Percentiles rank a stretch among this genome's conserved stretches.
Evolutionary conservation across 2,329 filamentous ascomycete genomes (phyloP).

Genomic region (Verticillium albo-atrum): DNA sequence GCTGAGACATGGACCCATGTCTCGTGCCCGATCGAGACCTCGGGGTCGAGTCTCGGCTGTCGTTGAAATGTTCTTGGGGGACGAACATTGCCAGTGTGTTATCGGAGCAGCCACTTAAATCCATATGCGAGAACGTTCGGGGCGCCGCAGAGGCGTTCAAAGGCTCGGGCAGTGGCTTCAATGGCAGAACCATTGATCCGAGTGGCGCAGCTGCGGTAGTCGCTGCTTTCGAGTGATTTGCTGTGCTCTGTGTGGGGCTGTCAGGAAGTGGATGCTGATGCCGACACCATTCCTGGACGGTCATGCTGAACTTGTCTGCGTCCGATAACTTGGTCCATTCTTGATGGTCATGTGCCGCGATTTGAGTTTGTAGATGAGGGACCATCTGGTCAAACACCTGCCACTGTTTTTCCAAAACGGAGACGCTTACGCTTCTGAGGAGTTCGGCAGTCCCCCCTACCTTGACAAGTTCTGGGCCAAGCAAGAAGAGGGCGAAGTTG

Average conservation of each 20-base stretch:
- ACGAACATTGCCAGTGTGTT: background rate
- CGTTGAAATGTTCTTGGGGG: background rate
- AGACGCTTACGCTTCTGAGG: background rate
- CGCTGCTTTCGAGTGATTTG: background rate
- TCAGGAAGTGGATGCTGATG: background rate
- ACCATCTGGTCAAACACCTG: background rate
- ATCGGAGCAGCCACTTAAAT: background rate
- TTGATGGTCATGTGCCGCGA: background rate
- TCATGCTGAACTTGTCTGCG: background rate
- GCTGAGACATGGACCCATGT: background rate
- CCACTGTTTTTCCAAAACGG: background rate
- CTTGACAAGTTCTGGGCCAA: background rate
- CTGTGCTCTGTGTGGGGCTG: background rate
- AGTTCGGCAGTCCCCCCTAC: background rate
- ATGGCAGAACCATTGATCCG: background rate
- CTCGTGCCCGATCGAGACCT: background rate
- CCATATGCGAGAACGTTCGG: background rate
- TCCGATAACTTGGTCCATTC: background rate
- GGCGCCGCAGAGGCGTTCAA: background rate
- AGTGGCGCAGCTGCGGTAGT: background rate
- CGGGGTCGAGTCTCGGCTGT: background rate
- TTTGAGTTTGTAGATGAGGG: background rate
- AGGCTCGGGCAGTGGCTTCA: background rate
- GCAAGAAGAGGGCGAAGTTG: background rate
- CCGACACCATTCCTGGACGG: background rate